phyloP scores from a whole-genome alignment of 2,329 filamentous ascomycete genomes.

The Calcarisporium arbuscula region DNA sequence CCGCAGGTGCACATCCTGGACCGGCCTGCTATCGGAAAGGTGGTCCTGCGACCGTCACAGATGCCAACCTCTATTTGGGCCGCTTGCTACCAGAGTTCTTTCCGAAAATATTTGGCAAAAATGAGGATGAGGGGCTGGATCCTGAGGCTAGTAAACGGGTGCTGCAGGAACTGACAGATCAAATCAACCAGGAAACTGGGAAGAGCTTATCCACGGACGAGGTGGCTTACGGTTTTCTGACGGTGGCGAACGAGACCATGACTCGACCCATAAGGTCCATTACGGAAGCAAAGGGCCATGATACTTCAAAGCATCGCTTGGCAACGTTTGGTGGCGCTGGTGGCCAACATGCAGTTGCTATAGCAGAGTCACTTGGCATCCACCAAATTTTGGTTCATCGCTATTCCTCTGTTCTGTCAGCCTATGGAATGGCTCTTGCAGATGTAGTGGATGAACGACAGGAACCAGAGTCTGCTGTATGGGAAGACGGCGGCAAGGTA shows the following conservation, averaged over 20 bases:
- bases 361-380: constrained; percentile 78
- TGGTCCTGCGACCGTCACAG: constrained; percentile 85
- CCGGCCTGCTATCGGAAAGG: constrained; percentile 89
- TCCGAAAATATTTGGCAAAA: constrained; percentile 88
- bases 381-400: constrained; percentile 78
- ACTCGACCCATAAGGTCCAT: constrained; percentile 82
- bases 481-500: constrained; percentile 51
- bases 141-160: constrained; percentile 66
- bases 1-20: constrained; percentile 80
- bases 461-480: constrained; percentile 62
- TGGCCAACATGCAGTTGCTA: constrained; percentile 87
- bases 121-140: constrained; percentile 77
- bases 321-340: constrained; percentile 90
- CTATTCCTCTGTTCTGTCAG: constrained; percentile 84
- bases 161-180: constrained; percentile 67
- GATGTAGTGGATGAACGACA: constrained; percentile 91
- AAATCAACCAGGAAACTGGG: constrained; percentile 71
- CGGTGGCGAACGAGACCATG: constrained; percentile 89
- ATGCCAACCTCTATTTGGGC: constrained; percentile 82
- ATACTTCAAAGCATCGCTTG: constrained; percentile 83
- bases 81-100: constrained; percentile 86
- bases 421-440: constrained; percentile 87
- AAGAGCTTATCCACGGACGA: constrained; percentile 72
- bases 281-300: constrained; percentile 87
- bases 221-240: constrained; percentile 82